A percentile compares a stretch with the other conserved stretches of the same genome.
Conservation (phyloP, 306 rosid species). For the Dalbergia cultrata region DNA sequence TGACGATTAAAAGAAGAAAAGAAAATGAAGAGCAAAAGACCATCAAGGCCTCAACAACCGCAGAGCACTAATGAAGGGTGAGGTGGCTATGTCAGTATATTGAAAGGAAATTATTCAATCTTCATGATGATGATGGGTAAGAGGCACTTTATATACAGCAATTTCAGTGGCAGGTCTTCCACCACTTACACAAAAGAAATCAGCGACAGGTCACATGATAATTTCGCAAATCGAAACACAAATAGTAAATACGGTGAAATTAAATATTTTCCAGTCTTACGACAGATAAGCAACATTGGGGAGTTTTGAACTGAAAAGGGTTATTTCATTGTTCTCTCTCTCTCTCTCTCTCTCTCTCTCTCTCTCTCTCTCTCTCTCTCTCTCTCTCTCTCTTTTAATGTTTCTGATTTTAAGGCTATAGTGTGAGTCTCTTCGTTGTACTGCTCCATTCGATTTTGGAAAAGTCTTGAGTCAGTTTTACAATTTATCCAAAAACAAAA, state of each 20-base stretch:
- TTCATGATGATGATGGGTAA: slow-evolving; percentile 32
- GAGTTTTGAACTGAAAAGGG: too few relatives aligned
- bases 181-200: slow-evolving; percentile 28
- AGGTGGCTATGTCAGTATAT: slow-evolving; percentile 11
- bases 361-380: too few relatives aligned
- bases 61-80: slow-evolving; percentile 47
- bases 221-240: background rate
- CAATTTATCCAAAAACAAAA: too few relatives aligned
- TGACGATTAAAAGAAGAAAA: background rate
- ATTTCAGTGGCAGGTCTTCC: slow-evolving; percentile 47
- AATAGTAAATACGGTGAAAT: background rate
- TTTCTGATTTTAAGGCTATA: too few relatives aligned
- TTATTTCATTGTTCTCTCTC: too few relatives aligned
- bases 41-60: slow-evolving; percentile 48
- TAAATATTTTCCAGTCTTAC: background rate
- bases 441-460: too few relatives aligned
- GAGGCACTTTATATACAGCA: slow-evolving; percentile 20
- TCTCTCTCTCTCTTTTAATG: too few relatives aligned
- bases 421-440: too few relatives aligned
- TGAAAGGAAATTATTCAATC: slow-evolving; percentile 41
- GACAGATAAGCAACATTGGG: slow-evolving; percentile 30
- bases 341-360: too few relatives aligned
- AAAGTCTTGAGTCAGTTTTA: too few relatives aligned
- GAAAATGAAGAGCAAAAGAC: background rate
- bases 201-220: slow-evolving; percentile 38